Conservation (phyloP, 202 grass and related monocot species). For the Saccharum hybrid region DNA sequence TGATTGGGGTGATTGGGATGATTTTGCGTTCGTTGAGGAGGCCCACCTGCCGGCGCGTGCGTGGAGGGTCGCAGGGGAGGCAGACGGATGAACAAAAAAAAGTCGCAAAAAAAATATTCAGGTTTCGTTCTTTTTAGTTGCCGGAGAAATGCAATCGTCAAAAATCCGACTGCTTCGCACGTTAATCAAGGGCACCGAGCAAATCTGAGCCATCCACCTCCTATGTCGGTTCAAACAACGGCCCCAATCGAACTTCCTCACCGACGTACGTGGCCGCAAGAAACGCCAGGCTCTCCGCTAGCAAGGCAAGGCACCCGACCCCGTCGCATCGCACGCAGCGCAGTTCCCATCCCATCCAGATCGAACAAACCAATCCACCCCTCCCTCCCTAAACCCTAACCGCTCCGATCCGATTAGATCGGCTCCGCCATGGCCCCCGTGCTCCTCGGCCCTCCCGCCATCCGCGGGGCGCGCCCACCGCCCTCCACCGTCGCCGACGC, state of each 20-base stretch:
- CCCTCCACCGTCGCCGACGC: neutral
- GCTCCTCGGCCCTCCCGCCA: slow-evolving; percentile 53
- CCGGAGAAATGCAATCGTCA: too few relatives aligned
- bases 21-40: too few relatives aligned
- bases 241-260: neutral
- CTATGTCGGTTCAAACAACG: slow-evolving; percentile 28
- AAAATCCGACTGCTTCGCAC: too few relatives aligned
- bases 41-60: too few relatives aligned
- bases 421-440: slow-evolving; percentile 19
- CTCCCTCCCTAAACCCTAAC: neutral
- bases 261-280: neutral
- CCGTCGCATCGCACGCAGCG: neutral
- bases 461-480: slow-evolving; percentile 4
- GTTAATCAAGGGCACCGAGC: neutral
- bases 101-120: too few relatives aligned
- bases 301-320: neutral
- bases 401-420: neutral
- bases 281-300: neutral
- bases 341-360: neutral
- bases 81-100: too few relatives aligned
- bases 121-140: too few relatives aligned
- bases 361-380: neutral
- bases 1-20: too few relatives aligned
- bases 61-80: too few relatives aligned
- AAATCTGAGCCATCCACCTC: neutral